A percentile compares a stretch with the other conserved stretches of the same genome.
Evolutionary conservation across 805 yeast species (phyloP).

Genomic region (Wickerhamiella galacta): DNA sequence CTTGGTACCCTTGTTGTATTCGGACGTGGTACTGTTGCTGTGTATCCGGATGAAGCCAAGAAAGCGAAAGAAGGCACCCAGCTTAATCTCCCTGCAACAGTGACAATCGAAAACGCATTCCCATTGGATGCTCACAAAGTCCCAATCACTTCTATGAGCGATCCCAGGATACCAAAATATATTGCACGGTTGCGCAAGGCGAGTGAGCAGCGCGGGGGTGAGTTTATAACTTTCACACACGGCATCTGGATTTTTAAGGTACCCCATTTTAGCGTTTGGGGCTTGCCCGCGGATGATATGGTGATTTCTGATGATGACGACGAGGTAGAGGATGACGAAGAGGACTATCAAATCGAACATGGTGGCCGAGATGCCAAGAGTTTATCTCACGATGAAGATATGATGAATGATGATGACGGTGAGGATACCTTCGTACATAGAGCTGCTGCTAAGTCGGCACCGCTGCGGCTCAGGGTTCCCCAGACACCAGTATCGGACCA

Average conservation of each 20-base stretch:
- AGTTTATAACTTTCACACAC: slow-evolving; percentile 56
- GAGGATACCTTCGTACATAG: too few species aligned
- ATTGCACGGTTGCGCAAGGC: slow-evolving; percentile 30
- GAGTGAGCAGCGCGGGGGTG: slow-evolving; percentile 48
- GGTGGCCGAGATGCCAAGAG: neutral
- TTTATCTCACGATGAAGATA: neutral
- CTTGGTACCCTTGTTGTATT: slow-evolving; percentile 51
- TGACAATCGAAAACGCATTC: slow-evolving; percentile 59
- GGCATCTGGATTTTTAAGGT: slow-evolving; percentile 71
- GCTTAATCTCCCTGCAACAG: slow-evolving; percentile 52
- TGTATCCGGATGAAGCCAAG: slow-evolving; percentile 48
- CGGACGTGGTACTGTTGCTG: slow-evolving; percentile 39
- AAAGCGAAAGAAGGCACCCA: slow-evolving; percentile 58
- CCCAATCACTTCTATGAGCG: slow-evolving; percentile 55
- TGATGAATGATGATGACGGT: neutral
- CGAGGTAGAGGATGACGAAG: slow-evolving; percentile 34
- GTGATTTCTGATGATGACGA: slow-evolving; percentile 27
- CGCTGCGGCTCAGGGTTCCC: too few species aligned
- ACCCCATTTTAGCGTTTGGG: slow-evolving; percentile 91
- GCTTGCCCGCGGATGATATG: slow-evolving; percentile 30
- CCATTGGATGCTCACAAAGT: slow-evolving; percentile 44
- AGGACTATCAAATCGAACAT: slow-evolving; percentile 25
- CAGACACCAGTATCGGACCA: too few species aligned
- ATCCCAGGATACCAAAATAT: slow-evolving; percentile 38
- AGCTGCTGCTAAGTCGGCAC: too few species aligned